A percentile compares a stretch with the other conserved stretches of the same genome.
Evolutionary conservation across 1,139 yeast genomes (phyloP).

Genomic region (Magnusiomyces sp.): DNA sequence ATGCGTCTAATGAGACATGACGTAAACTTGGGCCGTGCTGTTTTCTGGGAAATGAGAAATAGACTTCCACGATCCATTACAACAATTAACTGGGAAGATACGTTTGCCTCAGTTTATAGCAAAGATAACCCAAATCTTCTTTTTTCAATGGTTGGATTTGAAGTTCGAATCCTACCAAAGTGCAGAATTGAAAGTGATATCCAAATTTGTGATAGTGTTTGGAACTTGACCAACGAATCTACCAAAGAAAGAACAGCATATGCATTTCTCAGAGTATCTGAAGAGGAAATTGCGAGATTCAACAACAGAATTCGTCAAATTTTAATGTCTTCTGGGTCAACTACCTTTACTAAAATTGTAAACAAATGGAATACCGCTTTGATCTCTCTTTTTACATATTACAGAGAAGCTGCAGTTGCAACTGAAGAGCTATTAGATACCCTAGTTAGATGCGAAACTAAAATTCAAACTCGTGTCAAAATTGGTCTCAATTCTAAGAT

Average conservation of each 20-base stretch:
- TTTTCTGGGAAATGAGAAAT: constrained; percentile 79
- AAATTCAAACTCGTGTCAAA: constrained; percentile 88
- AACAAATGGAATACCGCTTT: constrained; percentile 95
- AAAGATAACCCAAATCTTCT: constrained; percentile 80
- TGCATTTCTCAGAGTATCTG: constrained; percentile 78
- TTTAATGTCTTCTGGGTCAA: constrained; percentile 90
- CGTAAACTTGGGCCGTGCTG: constrained; percentile 87
- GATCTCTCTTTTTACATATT: constrained; percentile 78
- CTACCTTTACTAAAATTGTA: constrained; percentile 91
- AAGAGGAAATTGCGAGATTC: constrained; percentile 70
- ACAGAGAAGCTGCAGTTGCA: constrained; percentile 84
- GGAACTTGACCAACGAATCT: constrained; percentile 70
- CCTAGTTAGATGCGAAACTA: constrained; percentile 85
- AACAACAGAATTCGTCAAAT: constrained; percentile 82
- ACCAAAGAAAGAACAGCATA: constrained; percentile 85
- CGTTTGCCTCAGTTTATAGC: constrained; percentile 83
- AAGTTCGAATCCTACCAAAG: constrained; percentile 79
- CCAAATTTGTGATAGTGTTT: constrained; percentile 63
- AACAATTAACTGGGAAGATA: constrained; percentile 68
- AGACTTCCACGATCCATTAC: constrained; percentile 73
- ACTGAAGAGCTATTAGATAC: constrained; percentile 73
- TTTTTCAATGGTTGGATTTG: constrained; percentile 93
- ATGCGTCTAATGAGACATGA: constrained; percentile 90
- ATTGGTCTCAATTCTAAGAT: constrained; percentile 93
- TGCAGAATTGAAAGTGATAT: constrained; percentile 39